Base-by-base conservation (phyloP, 208 protist species). In the Wallacemonas sp. region DNA sequence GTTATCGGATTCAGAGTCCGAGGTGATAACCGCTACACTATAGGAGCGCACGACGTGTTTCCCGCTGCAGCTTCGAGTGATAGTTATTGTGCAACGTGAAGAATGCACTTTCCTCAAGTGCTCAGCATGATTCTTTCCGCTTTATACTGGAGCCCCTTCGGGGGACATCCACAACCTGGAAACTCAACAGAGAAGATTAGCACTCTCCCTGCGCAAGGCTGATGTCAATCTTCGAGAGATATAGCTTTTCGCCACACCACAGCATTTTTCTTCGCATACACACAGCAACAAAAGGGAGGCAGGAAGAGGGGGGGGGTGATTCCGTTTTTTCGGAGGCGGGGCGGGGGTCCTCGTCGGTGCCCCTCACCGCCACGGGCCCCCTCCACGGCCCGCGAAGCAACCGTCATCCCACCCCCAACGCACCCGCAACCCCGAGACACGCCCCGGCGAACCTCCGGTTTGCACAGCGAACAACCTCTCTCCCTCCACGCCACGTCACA, bases 21-120 rank as follows among this genome's bases (percentile, higher is more conserved):
- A 78, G 80, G 84, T 93, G 84, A 95, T 95, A 95, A 95, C 89
- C 89, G 80, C 86, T 95, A 95, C 89, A 95, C 89, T 95, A 95
- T 93, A 83, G 88, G 88, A 94, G 83, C 79, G 56, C 65, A 41
- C 30, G 49, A 2, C 5, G 5, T 9, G 5, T 19, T 2, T 66
- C 27, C 6, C 17, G 6, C 12, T 39, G 23, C 8, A 49, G 17
- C 44, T 49, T 23, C 17, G 5, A 5, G 5, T 21, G 5, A 49
- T 12, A 26, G 6, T 49, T 6, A 23, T 12, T 49, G 17, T 49
- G 44, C 4, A 23, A 26, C 19, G 4, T 17, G 19, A 21, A 26
- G 9, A 26, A 21, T 17, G 6, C 4, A 8, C 44, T 26, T 26
- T 12, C n/a, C 5, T 26, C 17, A 26, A 23, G 4, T 12, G 44